These are phyloP conservation scores for Coemansia brasiliensis DNA, from an alignment of 192 early-diverging fungal genomes.

Conservation along the genomic window DNA sequence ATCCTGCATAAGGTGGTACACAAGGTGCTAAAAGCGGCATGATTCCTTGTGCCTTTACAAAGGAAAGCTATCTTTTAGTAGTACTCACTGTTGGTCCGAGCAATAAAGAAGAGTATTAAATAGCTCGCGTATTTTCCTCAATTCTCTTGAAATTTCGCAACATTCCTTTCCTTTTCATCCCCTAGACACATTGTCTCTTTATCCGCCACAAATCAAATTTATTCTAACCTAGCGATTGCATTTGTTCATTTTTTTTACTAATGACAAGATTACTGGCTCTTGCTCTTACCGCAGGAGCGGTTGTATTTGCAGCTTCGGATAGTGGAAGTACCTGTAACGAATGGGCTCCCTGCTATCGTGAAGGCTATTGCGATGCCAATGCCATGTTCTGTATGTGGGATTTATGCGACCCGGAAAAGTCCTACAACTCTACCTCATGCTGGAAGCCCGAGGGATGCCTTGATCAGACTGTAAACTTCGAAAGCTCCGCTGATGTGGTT, in stretches of 20 bases:
- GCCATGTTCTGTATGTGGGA: constrained; percentile 51
- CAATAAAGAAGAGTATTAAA: too few species aligned
- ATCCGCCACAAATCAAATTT: background rate
- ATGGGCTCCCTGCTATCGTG: constrained; percentile 38
- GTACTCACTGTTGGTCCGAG: too few species aligned
- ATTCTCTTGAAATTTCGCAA: background rate
- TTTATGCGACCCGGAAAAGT: constrained; percentile 34
- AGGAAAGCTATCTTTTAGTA: background rate
- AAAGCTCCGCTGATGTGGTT: constrained; percentile 23
- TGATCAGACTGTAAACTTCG: constrained; percentile 34
- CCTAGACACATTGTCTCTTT: background rate
- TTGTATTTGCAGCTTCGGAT: constrained; percentile 8
- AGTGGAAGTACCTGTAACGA: constrained; percentile 22
- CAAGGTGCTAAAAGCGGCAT: too few species aligned
- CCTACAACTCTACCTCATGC: constrained; percentile 50
- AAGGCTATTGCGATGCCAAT: constrained; percentile 50
- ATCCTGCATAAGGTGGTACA: too few species aligned
- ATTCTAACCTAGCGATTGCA: background rate
- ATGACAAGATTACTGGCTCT: constrained; percentile 28
- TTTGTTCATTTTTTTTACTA: background rate
- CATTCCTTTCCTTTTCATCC: background rate
- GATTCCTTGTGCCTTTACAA: background rate
- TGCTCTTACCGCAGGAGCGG: constrained; percentile 13
- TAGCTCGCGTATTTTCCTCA: background rate
- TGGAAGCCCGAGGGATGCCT: constrained; percentile 45